Percentiles rank a stretch among this genome's conserved stretches.
phyloP scores from a whole-genome alignment of 208 protist genomes.

The Trypanosoma congolense region DNA sequence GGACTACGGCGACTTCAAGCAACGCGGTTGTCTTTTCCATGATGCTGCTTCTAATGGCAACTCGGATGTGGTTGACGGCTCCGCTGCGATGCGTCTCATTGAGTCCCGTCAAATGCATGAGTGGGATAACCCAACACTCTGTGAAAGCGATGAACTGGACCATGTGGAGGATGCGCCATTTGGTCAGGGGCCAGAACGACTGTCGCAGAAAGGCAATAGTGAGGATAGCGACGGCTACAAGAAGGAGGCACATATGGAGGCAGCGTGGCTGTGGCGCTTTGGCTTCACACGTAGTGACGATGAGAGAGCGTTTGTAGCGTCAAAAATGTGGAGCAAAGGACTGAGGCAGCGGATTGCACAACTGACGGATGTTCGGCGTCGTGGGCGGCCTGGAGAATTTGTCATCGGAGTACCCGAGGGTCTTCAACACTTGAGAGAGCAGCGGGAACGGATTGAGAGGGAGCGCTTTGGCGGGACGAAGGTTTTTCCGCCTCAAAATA shows the following conservation, averaged over 20 bases:
- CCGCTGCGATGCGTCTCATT: constrained; percentile 15
- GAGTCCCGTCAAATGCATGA: constrained; percentile 21
- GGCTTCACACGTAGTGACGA: constrained; percentile 62
- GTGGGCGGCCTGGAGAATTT: constrained; percentile 75
- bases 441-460: constrained; percentile 70
- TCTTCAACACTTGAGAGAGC: constrained; percentile 65
- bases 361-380: constrained; percentile 78
- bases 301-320: constrained; percentile 63
- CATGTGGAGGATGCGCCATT: constrained; percentile 22
- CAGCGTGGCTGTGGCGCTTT: constrained; percentile 76
- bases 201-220: neutral
- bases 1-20: constrained; percentile 57
- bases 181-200: constrained; percentile 14
- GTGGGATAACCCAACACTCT: constrained; percentile 15
- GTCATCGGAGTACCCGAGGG: constrained; percentile 87
- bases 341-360: constrained; percentile 65
- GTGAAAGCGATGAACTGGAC: neutral
- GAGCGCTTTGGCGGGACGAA: constrained; percentile 57
- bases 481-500: constrained; percentile 76
- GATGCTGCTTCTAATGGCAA: neutral
- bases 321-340: constrained; percentile 49
- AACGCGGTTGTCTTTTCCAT: constrained; percentile 72
- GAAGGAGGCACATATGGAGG: constrained; percentile 45
- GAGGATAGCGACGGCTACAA: neutral
- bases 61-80: neutral